These are phyloP conservation scores for Drechslerella coelobrocha DNA, from an alignment of 2,329 filamentous ascomycete genomes.

Conservation along the genomic window DNA sequence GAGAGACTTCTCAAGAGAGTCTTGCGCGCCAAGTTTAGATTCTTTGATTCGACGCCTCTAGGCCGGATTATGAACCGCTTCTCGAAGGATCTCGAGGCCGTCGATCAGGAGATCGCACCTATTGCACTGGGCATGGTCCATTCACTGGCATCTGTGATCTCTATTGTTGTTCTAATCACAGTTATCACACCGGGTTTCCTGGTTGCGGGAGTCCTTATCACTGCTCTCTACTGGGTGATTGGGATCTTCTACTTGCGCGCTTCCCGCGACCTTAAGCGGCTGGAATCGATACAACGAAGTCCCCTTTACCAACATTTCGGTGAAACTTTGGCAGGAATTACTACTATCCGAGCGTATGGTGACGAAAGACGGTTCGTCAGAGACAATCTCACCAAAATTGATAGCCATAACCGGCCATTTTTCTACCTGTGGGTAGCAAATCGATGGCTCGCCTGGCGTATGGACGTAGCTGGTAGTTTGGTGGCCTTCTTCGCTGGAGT, in stretches of 20 bases:
- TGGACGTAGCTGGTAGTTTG: conserved; percentile 86
- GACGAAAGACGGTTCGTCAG: conserved; percentile 91
- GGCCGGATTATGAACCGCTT: conserved; percentile 98
- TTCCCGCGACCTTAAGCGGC: conserved; percentile 91
- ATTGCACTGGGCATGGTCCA: conserved; percentile 78
- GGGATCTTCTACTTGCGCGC: conserved; percentile 87
- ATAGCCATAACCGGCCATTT: conserved; percentile 89
- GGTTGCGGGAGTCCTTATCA: conserved; percentile 84
- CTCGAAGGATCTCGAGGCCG: conserved; percentile 92
- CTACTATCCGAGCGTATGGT: conserved; percentile 94
- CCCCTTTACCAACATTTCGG: conserved; percentile 98
- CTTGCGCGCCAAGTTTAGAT: conserved; percentile 90
- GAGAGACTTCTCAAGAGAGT: conserved; percentile 77
- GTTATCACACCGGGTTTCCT: conserved; percentile 89
- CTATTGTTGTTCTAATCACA: conserved; percentile 86
- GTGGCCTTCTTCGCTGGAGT: conserved; percentile 93
- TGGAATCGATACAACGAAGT: conserved; percentile 92
- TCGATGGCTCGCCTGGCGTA: conserved; percentile 91
- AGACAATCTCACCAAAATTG: conserved; percentile 86
- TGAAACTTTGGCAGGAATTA: conserved; percentile 91
- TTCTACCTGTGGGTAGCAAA: conserved; percentile 97
- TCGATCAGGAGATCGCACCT: conserved; percentile 95
- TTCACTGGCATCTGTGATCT: conserved; percentile 73
- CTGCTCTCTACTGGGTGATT: conserved; percentile 78
- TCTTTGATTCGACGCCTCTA: conserved; percentile 94